Base-by-base conservation (phyloP, 805 yeast species). In the Candida vaughaniae region DNA sequence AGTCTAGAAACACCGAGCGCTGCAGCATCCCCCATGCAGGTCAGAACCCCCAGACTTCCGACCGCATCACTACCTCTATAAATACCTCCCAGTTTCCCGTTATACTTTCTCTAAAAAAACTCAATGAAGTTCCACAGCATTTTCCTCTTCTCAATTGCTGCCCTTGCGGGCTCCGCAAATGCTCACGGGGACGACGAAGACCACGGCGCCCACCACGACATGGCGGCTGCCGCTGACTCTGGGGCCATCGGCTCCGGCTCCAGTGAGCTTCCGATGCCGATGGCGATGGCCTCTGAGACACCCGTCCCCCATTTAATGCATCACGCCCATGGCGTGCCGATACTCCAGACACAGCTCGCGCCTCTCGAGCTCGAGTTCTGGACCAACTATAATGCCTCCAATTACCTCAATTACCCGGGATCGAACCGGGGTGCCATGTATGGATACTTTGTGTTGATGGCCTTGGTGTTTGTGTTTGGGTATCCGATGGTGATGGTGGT, bases 281-380 rank as follows among this genome's bases (percentile, higher is more conserved):
- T 22, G 26, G n/a, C 29, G 19, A 17, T 33, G 18, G 25, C 19
- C 10, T 9, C 19, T 7, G 25, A 28, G 8, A 18, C 48, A 15
- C 68, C 71, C 2, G 44, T 54, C 6, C 65, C 74, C 25, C 74
- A 69, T 43, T 58, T 52, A 7, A 35, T 42, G 51, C 51, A 55
- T 11, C 68, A 78, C 52, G 55, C 60, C 33, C 95, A 87, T 52
- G 95, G 95, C 0, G 52, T 76, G 46, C 90, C 95, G 1, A 85
- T 90, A 29, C 66, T 89, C 31, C 64, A 78, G 18, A 82, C 85
- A 2, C 52, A 76, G 14, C 69, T 90, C 33, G 71, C 80, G 12
- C 82, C 90, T 0, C 84, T 79, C 30, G 96, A 89, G 58, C 65
- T 78, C 38, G 55, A 71, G 18, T 90, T 74, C 59, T 90, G 97